These are phyloP conservation scores for Pisolithus microcarpus DNA, from an alignment of 768 basidiomycete species.

Conservation along the genomic window DNA sequence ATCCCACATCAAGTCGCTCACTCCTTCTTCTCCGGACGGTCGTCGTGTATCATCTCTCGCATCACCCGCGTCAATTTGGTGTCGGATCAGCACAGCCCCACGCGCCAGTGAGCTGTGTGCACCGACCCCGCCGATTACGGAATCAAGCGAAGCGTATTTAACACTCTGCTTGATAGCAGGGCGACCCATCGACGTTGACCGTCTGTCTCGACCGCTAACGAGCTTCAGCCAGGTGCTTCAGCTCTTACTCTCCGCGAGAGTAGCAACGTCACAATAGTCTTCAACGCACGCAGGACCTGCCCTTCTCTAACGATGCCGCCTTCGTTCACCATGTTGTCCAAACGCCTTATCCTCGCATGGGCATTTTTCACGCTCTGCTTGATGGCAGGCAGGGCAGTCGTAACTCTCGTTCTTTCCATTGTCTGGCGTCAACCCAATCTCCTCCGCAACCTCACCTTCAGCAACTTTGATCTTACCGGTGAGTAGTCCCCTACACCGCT, in stretches of 20 bases:
- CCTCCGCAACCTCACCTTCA: constrained; percentile 70
- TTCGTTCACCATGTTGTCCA: constrained; percentile 56
- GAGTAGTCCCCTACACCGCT: constrained; percentile 15
- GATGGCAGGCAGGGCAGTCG: constrained; percentile 58
- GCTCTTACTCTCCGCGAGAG: constrained; percentile 50
- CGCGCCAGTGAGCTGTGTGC: too few relatives aligned
- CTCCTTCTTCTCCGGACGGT: too few relatives aligned
- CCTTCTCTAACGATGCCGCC: not conserved
- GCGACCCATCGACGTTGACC: constrained; percentile 61
- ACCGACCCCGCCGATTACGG: too few relatives aligned
- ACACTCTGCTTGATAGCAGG: constrained; percentile 29
- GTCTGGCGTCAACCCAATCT: constrained; percentile 62
- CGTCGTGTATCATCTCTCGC: too few relatives aligned
- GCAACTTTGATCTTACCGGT: constrained; percentile 53
- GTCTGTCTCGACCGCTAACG: constrained; percentile 34
- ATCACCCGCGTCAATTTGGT: too few relatives aligned
- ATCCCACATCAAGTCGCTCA: too few relatives aligned
- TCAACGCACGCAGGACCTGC: too few relatives aligned
- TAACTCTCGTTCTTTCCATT: constrained; percentile 62
- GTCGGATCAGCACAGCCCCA: too few relatives aligned
- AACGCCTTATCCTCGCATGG: constrained; percentile 64
- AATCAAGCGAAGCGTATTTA: not conserved
- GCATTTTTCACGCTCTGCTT: constrained; percentile 62
- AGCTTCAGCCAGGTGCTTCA: constrained; percentile 36
- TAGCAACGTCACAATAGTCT: constrained; percentile 1